Base-by-base conservation (phyloP, 2,329 filamentous ascomycete genomes). In the Nemania serpens region DNA sequence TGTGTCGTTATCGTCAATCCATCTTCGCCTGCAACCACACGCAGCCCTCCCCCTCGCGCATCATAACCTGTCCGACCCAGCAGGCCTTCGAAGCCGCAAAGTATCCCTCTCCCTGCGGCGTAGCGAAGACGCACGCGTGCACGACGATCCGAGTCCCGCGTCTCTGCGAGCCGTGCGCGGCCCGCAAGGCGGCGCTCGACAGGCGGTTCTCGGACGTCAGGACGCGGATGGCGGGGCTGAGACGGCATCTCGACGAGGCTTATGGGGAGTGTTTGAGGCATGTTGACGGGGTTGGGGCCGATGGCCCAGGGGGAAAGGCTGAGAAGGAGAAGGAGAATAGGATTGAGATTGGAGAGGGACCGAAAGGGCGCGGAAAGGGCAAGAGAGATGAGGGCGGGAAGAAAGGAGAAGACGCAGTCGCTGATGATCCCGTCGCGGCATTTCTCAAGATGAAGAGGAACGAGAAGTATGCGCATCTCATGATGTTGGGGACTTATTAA, bases 11-110 rank as follows among this genome's bases (percentile, higher is more conserved):
- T 66, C 64, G 68, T n/a, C 68, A 67, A 43, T 61, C 62, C 1
- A 54, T 70, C 34, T 70, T 61, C 57, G 4, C 20, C 11, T 74
- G 72, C 62, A 73, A 73, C 64, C 71, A 74, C 63, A 29, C 60
- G 2, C 58, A 60, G 5, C 34, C 63, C 29, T 58, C 58, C 4
- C 15, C 47, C 1, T 29, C 55, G 33, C 66, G 66, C 2, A 12
- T 66, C 18, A 37, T 37, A 6, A 4, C 37, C 10, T 74, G 72
- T 45, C 9, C 55, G 9, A 13, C 12, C 13, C 69, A 69, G 42
- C 45, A 50, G 2, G 59, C 65, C 6, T 65, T 62, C 59, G 12
- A 59, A 9, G 33, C 63, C 1, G 68, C 64, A 1, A 1, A 13
- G 17, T 11, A 2, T 1, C 33, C 2, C 53, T 62, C 13, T 3